Percentiles rank a stretch among this genome's conserved stretches.
These are phyloP conservation scores for Helicocarpus griseus DNA, from an alignment of 2,329 filamentous ascomycete genomes.

Conservation along the genomic window DNA sequence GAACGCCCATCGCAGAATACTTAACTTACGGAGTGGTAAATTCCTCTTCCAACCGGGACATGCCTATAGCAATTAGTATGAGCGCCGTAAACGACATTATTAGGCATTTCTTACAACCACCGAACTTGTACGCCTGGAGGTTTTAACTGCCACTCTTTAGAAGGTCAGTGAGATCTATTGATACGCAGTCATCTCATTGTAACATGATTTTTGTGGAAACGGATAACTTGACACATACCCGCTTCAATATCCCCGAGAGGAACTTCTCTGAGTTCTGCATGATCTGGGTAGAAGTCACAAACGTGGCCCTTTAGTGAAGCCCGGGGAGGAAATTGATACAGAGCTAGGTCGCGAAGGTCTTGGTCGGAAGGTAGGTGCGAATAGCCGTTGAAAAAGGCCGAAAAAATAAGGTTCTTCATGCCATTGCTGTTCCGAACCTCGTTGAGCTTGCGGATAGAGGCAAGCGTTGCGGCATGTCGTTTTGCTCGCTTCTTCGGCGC, in stretches of 20 bases:
- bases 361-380: background rate
- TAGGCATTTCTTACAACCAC: background rate
- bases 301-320: background rate
- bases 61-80: background rate
- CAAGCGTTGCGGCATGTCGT: conserved; percentile 1
- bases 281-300: background rate
- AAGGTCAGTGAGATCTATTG: background rate
- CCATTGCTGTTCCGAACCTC: background rate
- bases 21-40: conserved; percentile 1
- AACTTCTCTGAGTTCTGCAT: background rate
- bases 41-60: conserved; percentile 2
- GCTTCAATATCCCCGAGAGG: conserved; percentile 1
- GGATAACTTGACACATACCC: background rate
- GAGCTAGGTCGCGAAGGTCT: background rate
- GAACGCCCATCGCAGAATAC: no score
- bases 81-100: no score
- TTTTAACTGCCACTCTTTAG: background rate
- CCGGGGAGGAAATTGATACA: background rate
- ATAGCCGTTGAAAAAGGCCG: background rate
- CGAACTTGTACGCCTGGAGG: background rate
- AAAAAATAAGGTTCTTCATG: conserved; percentile 2
- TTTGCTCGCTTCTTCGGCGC: background rate
- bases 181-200: background rate
- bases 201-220: no score
- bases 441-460: background rate